phyloP scores from a whole-genome alignment of 345 rosid genomes.

The Stellera chamaejasme region DNA sequence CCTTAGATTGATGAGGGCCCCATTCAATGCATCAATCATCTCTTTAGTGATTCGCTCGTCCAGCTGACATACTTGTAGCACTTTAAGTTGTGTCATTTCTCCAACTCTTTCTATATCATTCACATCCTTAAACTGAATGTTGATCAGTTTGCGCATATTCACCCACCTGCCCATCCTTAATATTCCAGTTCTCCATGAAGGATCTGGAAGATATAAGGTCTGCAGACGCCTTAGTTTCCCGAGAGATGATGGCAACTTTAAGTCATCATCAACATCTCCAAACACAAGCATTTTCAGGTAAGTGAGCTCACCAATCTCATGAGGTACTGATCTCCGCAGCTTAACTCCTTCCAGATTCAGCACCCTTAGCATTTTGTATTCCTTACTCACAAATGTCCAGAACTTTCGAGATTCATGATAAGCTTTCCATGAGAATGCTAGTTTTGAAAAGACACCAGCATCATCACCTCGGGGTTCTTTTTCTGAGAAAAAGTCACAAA shows the following conservation, averaged over 20 bases:
- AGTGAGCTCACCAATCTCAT: constrained; percentile 22
- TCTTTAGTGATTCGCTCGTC: too few relatives aligned
- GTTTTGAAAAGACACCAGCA: too few relatives aligned
- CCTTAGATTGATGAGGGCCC: too few relatives aligned
- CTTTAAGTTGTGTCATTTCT: background rate
- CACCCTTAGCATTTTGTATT: constrained; percentile 19
- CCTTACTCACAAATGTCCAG: constrained; percentile 3
- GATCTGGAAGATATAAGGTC: constrained; percentile 13
- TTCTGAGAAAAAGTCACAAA: constrained; percentile 9
- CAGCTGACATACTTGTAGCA: background rate
- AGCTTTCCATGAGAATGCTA: background rate
- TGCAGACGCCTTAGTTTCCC: constrained; percentile 13
- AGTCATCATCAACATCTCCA: too few relatives aligned
- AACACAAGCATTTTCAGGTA: background rate
- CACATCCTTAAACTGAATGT: too few relatives aligned
- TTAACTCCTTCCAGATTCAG: constrained; percentile 15
- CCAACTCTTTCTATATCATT: background rate
- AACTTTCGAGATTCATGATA: too few relatives aligned
- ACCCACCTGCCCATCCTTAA: background rate
- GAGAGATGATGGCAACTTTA: too few relatives aligned
- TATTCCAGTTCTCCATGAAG: background rate
- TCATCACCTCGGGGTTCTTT: background rate
- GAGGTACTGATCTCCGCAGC: constrained; percentile 11
- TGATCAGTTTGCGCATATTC: background rate
- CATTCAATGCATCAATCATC: background rate